Percentiles rank a stretch among this genome's conserved stretches.
phyloP scores from a whole-genome alignment of 2,329 filamentous ascomycete species.

The Colletotrichum caudatum region DNA sequence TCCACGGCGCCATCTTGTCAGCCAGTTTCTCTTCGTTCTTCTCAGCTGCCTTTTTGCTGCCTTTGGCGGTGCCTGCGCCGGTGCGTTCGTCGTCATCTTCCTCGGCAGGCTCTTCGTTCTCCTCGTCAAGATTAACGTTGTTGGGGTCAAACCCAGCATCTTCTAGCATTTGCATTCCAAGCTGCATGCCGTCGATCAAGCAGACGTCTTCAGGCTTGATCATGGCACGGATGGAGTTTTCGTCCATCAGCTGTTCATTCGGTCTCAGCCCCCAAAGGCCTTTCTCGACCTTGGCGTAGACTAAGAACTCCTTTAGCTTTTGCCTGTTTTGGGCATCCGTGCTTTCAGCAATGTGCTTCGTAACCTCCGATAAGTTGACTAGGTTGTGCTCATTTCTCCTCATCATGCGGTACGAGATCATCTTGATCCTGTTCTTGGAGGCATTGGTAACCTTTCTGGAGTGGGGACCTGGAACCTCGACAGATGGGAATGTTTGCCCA shows the following conservation, averaged over 20 bases:
- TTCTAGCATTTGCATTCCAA: slow-evolving; percentile 88
- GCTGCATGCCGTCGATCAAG: slow-evolving; percentile 94
- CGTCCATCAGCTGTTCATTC: slow-evolving; percentile 82
- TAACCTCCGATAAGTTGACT: slow-evolving; percentile 85
- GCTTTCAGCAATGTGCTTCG: slow-evolving; percentile 90
- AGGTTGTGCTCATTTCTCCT: slow-evolving; percentile 77
- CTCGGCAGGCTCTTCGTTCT: slow-evolving; percentile 69
- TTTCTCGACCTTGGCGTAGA: slow-evolving; percentile 88
- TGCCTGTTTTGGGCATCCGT: slow-evolving; percentile 96
- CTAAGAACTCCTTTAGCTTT: slow-evolving; percentile 96
- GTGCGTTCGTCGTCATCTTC: slow-evolving; percentile 59
- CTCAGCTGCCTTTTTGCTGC: slow-evolving; percentile 60
- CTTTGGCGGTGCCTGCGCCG: slow-evolving; percentile 49
- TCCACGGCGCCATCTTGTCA: slow-evolving; percentile 94
- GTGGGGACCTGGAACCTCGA: slow-evolving; percentile 93
- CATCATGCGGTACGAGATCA: slow-evolving; percentile 92
- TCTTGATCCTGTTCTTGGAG: slow-evolving; percentile 96
- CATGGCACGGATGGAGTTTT: slow-evolving; percentile 83
- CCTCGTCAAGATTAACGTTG: slow-evolving; percentile 72
- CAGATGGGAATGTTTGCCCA: slow-evolving; percentile 91
- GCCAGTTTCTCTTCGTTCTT: slow-evolving; percentile 79
- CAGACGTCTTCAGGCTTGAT: slow-evolving; percentile 97
- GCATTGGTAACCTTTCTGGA: slow-evolving; percentile 95
- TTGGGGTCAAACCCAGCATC: slow-evolving; percentile 87
- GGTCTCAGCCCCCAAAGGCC: slow-evolving; percentile 83